Percentiles rank a stretch among this genome's conserved stretches.
Conservation (phyloP, 2,329 filamentous ascomycete species). For the Cladosporium sp. region DNA sequence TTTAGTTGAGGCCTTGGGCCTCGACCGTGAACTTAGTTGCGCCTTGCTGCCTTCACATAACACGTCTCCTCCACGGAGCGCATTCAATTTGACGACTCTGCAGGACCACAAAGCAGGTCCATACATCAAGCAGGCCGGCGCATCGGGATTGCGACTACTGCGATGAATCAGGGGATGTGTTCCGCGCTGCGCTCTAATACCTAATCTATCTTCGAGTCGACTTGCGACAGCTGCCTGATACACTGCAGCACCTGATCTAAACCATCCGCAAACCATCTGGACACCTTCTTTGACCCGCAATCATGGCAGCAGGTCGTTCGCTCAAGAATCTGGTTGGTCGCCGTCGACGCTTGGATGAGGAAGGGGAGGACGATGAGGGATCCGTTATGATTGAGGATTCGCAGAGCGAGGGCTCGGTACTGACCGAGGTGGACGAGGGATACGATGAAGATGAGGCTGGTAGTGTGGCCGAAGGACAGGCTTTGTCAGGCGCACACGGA, state of each 20-base stretch:
- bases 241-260: neutral
- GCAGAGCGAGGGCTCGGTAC: conserved; percentile 57
- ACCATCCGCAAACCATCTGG: neutral
- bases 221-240: conserved; percentile 8
- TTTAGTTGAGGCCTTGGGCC: neutral
- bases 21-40: conserved; percentile 8
- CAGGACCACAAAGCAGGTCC: neutral
- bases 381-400: conserved; percentile 57
- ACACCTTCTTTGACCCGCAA: neutral
- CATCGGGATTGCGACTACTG: conserved; percentile 8
- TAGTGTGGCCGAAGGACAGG: conserved; percentile 17
- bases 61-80: conserved; percentile 5
- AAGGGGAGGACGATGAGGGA: conserved; percentile 62
- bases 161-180: conserved; percentile 11
- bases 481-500: conserved; percentile 18
- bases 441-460: conserved; percentile 51
- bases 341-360: conserved; percentile 65
- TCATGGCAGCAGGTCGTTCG: conserved; percentile 50
- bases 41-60: conserved; percentile 7
- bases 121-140: neutral
- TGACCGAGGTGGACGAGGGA: conserved; percentile 41
- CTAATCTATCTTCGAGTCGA: conserved; percentile 3
- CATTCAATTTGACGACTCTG: neutral
- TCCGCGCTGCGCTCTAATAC: conserved; percentile 11
- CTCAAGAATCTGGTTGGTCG: conserved; percentile 64